Evolutionary conservation across 345 rosid genomes (phyloP).

Genomic region (Luvunga scandens): DNA sequence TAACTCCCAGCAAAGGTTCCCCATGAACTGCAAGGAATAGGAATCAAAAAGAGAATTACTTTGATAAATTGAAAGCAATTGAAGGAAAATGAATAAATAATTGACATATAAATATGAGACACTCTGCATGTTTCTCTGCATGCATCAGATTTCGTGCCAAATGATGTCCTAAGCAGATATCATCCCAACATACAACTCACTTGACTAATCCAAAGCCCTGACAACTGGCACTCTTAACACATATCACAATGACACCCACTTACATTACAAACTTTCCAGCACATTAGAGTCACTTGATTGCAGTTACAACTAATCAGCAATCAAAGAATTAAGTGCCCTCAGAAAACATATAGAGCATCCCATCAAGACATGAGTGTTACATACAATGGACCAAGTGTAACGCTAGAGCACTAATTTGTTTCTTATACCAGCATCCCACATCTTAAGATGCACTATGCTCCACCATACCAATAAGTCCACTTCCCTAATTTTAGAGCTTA

Average conservation of each 20-base stretch:
- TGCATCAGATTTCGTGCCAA: not conserved
- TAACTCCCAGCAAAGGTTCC: constrained; percentile 93
- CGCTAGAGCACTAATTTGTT: not conserved
- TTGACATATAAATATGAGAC: not conserved
- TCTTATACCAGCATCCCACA: not conserved
- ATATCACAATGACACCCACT: not conserved
- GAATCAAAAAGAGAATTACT: not conserved
- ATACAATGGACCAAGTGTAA: not conserved
- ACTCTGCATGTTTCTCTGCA: too few relatives aligned
- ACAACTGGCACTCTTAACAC: not conserved
- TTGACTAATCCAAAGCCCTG: not conserved
- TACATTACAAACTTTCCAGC: not conserved
- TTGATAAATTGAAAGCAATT: not conserved
- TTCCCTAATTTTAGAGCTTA: not conserved
- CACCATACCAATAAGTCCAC: not conserved
- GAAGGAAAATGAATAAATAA: constrained; percentile 1
- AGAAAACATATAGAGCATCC: not conserved
- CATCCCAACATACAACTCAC: not conserved
- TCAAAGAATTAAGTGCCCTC: not conserved
- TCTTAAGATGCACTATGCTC: not conserved
- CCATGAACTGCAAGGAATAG: constrained; percentile 71
- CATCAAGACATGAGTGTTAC: not conserved
- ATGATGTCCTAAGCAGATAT: not conserved
- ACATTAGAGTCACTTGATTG: not conserved
- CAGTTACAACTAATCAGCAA: constrained; percentile 1